These are phyloP conservation scores for Fusarium phyllophilum DNA, from an alignment of 2,329 filamentous ascomycete genomes.

Conservation along the genomic window DNA sequence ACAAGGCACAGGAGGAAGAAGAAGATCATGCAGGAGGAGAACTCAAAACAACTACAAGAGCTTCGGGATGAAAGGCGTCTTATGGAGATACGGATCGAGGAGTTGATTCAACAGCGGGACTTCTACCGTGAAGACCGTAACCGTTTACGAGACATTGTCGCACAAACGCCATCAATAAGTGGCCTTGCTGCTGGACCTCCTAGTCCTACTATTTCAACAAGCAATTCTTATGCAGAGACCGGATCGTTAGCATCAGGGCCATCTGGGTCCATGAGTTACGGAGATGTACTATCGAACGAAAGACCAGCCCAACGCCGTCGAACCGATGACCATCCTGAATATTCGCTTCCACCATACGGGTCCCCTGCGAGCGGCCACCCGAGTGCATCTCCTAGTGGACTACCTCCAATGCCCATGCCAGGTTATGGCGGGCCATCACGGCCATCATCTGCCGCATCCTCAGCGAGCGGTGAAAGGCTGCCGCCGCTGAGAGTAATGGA, in stretches of 20 bases:
- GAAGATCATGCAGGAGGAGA: slow-evolving; percentile 83
- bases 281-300: slow-evolving; percentile 57
- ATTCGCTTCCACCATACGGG: slow-evolving; percentile 53
- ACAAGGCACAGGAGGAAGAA: slow-evolving; percentile 83
- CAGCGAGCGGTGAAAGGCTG: slow-evolving; percentile 55
- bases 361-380: slow-evolving; percentile 44
- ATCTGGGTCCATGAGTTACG: slow-evolving; percentile 48
- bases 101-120: slow-evolving; percentile 61
- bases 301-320: slow-evolving; percentile 58
- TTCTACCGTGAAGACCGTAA: slow-evolving; percentile 80
- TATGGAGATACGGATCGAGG: slow-evolving; percentile 63
- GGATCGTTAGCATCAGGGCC: slow-evolving; percentile 48
- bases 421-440: slow-evolving; percentile 52
- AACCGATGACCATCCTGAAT: slow-evolving; percentile 60
- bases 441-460: slow-evolving; percentile 52
- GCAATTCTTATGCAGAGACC: slow-evolving; percentile 51
- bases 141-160: slow-evolving; percentile 73
- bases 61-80: slow-evolving; percentile 76
- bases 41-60: slow-evolving; percentile 73
- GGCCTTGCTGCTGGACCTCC: slow-evolving; percentile 63
- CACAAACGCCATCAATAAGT: slow-evolving; percentile 66
- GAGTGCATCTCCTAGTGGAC: slow-evolving; percentile 47
- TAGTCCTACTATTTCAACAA: slow-evolving; percentile 58
- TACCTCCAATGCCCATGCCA: slow-evolving; percentile 56
- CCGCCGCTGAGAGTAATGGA: slow-evolving; percentile 62